Conservation (phyloP, 116 monocot species). For the Trichopus zeylanicus region DNA sequence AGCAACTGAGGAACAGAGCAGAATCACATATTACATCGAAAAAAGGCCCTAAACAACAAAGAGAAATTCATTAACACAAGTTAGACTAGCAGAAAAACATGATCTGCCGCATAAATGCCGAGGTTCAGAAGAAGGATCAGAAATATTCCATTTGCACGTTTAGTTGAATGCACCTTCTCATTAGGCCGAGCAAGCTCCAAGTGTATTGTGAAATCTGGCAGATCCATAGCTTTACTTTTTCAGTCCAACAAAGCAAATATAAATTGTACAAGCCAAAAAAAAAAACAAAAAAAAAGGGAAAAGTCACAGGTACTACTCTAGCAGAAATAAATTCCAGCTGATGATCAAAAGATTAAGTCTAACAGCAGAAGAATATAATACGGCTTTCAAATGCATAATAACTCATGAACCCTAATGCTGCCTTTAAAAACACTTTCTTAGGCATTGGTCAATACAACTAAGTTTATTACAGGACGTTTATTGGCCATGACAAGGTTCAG, state of each 20-base stretch:
- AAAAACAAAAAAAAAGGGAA: not conserved
- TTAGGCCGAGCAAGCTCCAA: constrained; percentile 64
- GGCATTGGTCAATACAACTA: too few species aligned
- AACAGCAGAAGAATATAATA: too few species aligned
- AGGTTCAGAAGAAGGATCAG: constrained; percentile 91
- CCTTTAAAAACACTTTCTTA: too few species aligned
- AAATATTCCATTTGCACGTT: constrained; percentile 68
- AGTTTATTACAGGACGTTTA: too few species aligned
- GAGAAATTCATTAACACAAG: not conserved
- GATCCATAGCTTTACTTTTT: not conserved
- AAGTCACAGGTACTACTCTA: too few species aligned
- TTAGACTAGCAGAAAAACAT: constrained; percentile 57
- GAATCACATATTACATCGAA: too few species aligned
- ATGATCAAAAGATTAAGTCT: too few species aligned
- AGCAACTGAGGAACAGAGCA: too few species aligned
- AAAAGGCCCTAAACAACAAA: too few species aligned
- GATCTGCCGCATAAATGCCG: constrained; percentile 74
- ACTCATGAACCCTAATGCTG: too few species aligned
- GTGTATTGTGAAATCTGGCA: constrained; percentile 39
- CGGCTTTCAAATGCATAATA: too few species aligned
- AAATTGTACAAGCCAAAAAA: not conserved
- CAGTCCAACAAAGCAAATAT: not conserved
- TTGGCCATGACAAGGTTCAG: too few species aligned
- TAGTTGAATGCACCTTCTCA: constrained; percentile 32
- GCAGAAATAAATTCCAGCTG: not conserved